Evolutionary conservation across 2,329 filamentous ascomycete genomes (phyloP), one percentile per base, ranked within the genome.

Genomic region (Mollisiaceae sp.): DNA sequence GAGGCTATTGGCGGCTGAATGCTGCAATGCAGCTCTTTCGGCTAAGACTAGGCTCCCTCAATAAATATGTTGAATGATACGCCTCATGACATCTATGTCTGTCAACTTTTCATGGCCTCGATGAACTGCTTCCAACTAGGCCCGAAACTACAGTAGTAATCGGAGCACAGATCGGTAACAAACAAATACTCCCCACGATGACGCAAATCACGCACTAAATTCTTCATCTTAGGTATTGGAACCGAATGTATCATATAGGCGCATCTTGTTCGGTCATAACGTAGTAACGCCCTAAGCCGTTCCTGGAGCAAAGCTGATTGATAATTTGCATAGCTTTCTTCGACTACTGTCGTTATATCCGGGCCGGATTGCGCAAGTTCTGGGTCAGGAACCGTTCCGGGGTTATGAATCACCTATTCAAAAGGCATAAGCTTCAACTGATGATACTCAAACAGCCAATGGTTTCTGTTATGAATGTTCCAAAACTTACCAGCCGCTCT

Each of bases 381-480:
- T 12, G 58, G 14, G 32, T 66, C 67, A 35, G 67, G 67, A 15
- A 69, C 57, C 1, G 67, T 69, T 15, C 67, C 67, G 12, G 67
- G 67, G 32, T 69, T 69, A 50, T 69, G 63, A 58, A 69, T 67
- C 11, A 62, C 56, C 67, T 69, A 22, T 27, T 45, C 12, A 60
- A 38, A 38, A 12, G 11, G 11, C 15, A 43, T 8, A 43, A 43
- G 5, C 6, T 8, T 43, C 14, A 43, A 43, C 41, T 15, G 14
- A 43, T 8, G 6, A 20, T 15, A 11, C 27, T 24, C n/a, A 15
- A 54, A 15, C 27, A 18, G 27, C 12, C 15, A 54, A 24, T 9
- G 18, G 8, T 2, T 61, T 45, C 35, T 20, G 2, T 41, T 1
- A 22, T 24, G 18, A 65, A 45, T 35, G 8, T 27, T 55, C 20